Evolutionary conservation across 2,329 filamentous ascomycete genomes (phyloP), one percentile per base, ranked within the genome.

Genomic region (Dothideomycetes sp.): DNA sequence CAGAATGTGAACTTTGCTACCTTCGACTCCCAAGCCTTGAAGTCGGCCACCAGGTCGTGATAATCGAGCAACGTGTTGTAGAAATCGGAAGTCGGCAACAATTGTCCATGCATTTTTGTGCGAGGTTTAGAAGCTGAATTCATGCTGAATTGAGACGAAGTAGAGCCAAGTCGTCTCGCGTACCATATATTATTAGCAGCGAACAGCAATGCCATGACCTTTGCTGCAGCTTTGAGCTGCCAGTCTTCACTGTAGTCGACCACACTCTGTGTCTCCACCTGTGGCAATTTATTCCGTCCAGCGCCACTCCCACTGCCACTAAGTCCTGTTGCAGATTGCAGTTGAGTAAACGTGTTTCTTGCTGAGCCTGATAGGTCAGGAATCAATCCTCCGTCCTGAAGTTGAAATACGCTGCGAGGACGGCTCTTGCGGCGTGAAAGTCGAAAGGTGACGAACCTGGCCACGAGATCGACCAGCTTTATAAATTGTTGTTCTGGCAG

Each of bases 61-160:
- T 85, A 86, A 56, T 95, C 88, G 8, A 94, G 72, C 45, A 94
- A 65, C 1, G 83, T 83, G 54, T 85, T 87, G 61, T 94, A 95
- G 56, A 94, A 95, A 51, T 85, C 79, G 52, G 78, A 89, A 4
- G 83, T 85, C 0, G 85, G 78, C 19, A 94, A 63, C 28, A 88
- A 69, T 53, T 84, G 82, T 0, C 78, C 78, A 47, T 74, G 68
- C 15, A 59, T 61, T 49, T 64, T 64, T 2, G 65, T 68, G 44
- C 64, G 64, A 27, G 64, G 61, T 45, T 59, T 64, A 35, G 55
- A 56, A 5, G 32, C 11, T 12, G 23, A 34, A 1, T n/a, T 23
- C 35, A 46, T 16, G 28, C 35, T 37, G 41, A 42, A 40, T 16
- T 50, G 32, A 23, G 44, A 41, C n/a, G 33, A 28, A 15, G 29